These are phyloP conservation scores for Gelatoporia subvermispora DNA, from an alignment of 768 basidiomycete genomes.

Conservation along the genomic window DNA sequence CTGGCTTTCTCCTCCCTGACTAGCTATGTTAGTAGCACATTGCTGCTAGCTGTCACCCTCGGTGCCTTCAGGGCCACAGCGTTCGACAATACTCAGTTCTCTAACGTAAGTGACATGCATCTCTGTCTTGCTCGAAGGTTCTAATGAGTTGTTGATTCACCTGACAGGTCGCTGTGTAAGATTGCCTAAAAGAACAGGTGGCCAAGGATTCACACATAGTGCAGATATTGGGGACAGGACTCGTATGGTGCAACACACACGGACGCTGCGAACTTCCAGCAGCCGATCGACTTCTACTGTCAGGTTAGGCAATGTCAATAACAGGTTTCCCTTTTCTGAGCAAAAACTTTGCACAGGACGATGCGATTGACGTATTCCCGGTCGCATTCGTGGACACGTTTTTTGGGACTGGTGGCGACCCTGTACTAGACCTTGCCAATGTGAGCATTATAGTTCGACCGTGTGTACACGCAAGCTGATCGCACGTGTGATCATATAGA, in stretches of 20 bases:
- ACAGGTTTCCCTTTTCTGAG: neutral
- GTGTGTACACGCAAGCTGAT: neutral
- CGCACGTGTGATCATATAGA: conserved; percentile 22
- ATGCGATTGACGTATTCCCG: conserved; percentile 64
- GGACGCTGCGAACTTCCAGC: conserved; percentile 53
- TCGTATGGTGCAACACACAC: conserved; percentile 58
- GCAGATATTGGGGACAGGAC: conserved; percentile 73
- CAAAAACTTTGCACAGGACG: conserved; percentile 37
- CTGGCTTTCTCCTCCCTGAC: too few species aligned
- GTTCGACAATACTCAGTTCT: conserved; percentile 54
- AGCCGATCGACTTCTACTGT: conserved; percentile 61
- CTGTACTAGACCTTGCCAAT: conserved; percentile 66
- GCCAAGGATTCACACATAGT: neutral
- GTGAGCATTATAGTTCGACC: conserved; percentile 16
- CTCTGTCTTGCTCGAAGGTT: neutral
- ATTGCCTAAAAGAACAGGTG: neutral
- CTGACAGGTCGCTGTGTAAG: conserved; percentile 52
- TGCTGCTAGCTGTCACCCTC: conserved; percentile 8
- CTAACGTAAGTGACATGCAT: conserved; percentile 46
- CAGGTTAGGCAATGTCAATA: conserved; percentile 30
- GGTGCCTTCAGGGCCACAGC: conserved; percentile 25
- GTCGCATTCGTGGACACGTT: conserved; percentile 66
- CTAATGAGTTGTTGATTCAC: neutral
- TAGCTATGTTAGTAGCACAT: too few species aligned
- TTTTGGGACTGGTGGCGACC: conserved; percentile 56